Evolutionary conservation across 768 basidiomycete species (phyloP), one percentile per base, ranked within the genome.

Genomic region (Kondoa malvinella): DNA sequence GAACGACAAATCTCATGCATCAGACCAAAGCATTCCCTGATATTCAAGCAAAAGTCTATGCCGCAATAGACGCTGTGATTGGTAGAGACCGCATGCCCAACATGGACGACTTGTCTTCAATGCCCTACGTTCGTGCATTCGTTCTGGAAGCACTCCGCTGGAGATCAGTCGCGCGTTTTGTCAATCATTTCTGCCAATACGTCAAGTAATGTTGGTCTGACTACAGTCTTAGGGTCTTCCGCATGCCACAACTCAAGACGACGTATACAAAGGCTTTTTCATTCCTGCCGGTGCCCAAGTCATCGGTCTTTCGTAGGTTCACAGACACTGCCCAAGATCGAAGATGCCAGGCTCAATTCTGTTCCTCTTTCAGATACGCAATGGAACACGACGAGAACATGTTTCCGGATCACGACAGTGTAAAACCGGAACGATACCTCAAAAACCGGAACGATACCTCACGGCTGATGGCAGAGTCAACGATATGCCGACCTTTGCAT

Each of bases 271-370:
- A 1, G 66, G 66, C 4, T 34, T 58, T 27, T 57, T 67, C 59
- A 67, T 67, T 25, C 66, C 66, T 2, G 61, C 58, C 26, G 66
- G 66, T n/a, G 26, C 66, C 29, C 58, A 56, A 3, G 61, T 67
- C 16, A 58, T 67, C 25, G 32, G 4, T 59, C n/a, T 21, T 29
- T 25, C 57, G n/a, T 59, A 21, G 57, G 30, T 59, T 8, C 57
- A 8, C 30, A 4, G 57, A 59, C 4, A 21, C n/a, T 59, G 4
- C 57, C 57, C 25, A 59, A 59, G 30, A 29, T 21, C 25, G 4
- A 21, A 21, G 4, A 12, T 8, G 57, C 30, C n/a, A n/a, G n/a
- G 4, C 8, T 12, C 8, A 8, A 8, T 29, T 8, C 57, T 25
- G 12, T 4, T 25, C 4, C 25, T 12, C n/a, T 8, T 8, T 12